These are phyloP conservation scores for Quercus lobata DNA, from an alignment of 331 rosid genomes.

Conservation along the genomic window DNA sequence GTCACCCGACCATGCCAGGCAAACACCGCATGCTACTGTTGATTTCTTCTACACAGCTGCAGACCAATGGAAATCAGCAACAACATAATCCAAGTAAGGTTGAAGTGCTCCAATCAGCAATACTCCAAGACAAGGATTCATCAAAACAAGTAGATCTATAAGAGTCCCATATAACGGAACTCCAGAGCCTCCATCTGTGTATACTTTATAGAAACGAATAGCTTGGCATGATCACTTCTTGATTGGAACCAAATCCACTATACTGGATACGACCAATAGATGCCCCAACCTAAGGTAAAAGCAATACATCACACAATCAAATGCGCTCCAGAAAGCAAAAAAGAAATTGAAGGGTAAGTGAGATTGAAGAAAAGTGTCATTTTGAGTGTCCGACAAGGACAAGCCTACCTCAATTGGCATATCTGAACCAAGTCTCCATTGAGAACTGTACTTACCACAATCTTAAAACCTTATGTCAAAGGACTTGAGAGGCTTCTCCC, in stretches of 20 bases:
- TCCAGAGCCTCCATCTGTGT: slow-evolving; percentile 60
- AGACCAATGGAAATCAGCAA: slow-evolving; percentile 76
- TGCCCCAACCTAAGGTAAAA: slow-evolving; percentile 83
- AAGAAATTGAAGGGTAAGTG: slow-evolving; percentile 16
- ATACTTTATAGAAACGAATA: slow-evolving; percentile 34
- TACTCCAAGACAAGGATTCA: slow-evolving; percentile 57
- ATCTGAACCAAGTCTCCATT: slow-evolving; percentile 33
- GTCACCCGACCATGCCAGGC: slow-evolving; percentile 70
- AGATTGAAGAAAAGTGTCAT: slow-evolving; percentile 32
- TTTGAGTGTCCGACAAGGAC: slow-evolving; percentile 43
- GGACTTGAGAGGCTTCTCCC: slow-evolving; percentile 1
- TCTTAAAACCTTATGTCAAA: slow-evolving; percentile 10
- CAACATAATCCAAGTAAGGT: slow-evolving; percentile 60
- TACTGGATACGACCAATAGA: slow-evolving; percentile 50
- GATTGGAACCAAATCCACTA: slow-evolving; percentile 67
- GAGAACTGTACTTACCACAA: slow-evolving; percentile 53
- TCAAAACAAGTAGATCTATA: slow-evolving; percentile 58
- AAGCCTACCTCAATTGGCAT: slow-evolving; percentile 64
- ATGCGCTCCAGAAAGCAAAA: slow-evolving; percentile 37
- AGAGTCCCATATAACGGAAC: slow-evolving; percentile 56
- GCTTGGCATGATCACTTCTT: slow-evolving; percentile 56
- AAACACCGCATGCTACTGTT: slow-evolving; percentile 58
- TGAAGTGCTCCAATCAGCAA: slow-evolving; percentile 86
- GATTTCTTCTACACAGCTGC: slow-evolving; percentile 78
- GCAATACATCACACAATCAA: slow-evolving; percentile 79